A percentile compares a stretch with the other conserved stretches of the same genome.
Evolutionary conservation across 148 eudicot genomes (phyloP).

Genomic region (Amaranthus cruentus): DNA sequence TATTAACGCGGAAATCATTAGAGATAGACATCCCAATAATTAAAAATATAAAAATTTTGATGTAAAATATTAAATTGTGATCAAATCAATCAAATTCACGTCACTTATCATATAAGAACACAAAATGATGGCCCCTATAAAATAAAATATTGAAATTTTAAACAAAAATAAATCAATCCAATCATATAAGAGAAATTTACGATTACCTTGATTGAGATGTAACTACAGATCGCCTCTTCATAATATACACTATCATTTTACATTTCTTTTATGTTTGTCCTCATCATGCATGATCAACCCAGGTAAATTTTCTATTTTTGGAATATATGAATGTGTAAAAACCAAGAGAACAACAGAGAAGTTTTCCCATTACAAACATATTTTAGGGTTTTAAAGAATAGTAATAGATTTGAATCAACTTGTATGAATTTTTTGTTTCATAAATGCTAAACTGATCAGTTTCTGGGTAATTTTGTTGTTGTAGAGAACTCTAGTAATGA

Average conservation of each 20-base stretch:
- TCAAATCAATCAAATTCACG: slow-evolving; percentile 10
- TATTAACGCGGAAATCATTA: slow-evolving; percentile 8
- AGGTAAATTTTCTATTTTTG: background rate
- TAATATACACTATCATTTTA: background rate
- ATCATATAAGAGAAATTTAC: background rate
- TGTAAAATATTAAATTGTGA: background rate
- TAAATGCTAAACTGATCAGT: too few species aligned
- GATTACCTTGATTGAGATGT: slow-evolving; percentile 17
- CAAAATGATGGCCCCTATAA: slow-evolving; percentile 9
- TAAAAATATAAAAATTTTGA: background rate
- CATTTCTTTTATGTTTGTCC: background rate
- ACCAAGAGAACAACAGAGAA: background rate
- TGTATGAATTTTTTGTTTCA: background rate
- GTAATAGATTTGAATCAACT: background rate
- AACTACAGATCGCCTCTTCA: slow-evolving; percentile 9
- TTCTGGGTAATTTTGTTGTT: too few species aligned
- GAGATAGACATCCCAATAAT: background rate
- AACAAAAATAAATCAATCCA: background rate
- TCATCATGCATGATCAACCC: slow-evolving; percentile 19
- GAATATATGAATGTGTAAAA: background rate
- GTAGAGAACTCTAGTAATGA: too few species aligned
- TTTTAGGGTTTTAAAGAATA: background rate
- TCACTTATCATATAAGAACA: slow-evolving; percentile 11
- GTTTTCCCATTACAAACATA: too few species aligned
- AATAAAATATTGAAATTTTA: slow-evolving; percentile 6